Conservation (phyloP, 1,284 basidiomycete species). For the Leccinum fuscescens region DNA sequence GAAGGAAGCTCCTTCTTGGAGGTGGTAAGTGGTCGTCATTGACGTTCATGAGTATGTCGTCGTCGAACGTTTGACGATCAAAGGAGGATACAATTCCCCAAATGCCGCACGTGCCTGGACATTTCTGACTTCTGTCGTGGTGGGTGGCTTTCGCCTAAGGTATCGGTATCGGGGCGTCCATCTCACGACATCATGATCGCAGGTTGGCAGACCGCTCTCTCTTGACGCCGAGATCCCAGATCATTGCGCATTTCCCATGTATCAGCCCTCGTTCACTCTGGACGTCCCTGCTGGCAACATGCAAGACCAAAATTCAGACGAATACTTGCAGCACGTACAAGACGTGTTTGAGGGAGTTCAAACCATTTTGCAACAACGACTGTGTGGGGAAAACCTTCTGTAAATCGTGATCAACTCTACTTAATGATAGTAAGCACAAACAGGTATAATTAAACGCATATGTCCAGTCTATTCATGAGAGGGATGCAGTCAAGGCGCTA, state of each 20-base stretch:
- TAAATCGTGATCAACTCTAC: not conserved
- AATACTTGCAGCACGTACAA: slow-evolving; percentile 45
- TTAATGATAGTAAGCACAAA: not conserved
- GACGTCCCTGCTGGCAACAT: slow-evolving; percentile 72
- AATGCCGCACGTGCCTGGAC: slow-evolving; percentile 87
- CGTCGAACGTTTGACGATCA: slow-evolving; percentile 3
- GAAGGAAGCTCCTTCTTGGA: slow-evolving; percentile 63
- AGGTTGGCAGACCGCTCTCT: slow-evolving; percentile 55
- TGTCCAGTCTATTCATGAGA: slow-evolving; percentile 5
- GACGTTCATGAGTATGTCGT: not conserved
- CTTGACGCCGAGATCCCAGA: slow-evolving; percentile 69
- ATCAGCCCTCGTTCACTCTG: slow-evolving; percentile 77
- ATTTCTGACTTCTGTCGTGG: slow-evolving; percentile 72
- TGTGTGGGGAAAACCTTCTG: slow-evolving; percentile 1
- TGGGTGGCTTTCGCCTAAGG: slow-evolving; percentile 28
- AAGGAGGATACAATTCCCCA: slow-evolving; percentile 79
- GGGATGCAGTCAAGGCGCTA: slow-evolving; percentile 41
- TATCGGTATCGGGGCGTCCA: no score
- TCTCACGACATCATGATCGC: not conserved
- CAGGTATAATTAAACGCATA: not conserved
- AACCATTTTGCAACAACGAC: slow-evolving; percentile 14
- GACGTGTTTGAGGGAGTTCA: slow-evolving; percentile 26
- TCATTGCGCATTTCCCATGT: slow-evolving; percentile 65
- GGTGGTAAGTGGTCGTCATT: slow-evolving; percentile 45
- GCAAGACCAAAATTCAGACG: slow-evolving; percentile 67